Conservation (phyloP, 306 rosid species). For the Ormosia semicastrata region DNA sequence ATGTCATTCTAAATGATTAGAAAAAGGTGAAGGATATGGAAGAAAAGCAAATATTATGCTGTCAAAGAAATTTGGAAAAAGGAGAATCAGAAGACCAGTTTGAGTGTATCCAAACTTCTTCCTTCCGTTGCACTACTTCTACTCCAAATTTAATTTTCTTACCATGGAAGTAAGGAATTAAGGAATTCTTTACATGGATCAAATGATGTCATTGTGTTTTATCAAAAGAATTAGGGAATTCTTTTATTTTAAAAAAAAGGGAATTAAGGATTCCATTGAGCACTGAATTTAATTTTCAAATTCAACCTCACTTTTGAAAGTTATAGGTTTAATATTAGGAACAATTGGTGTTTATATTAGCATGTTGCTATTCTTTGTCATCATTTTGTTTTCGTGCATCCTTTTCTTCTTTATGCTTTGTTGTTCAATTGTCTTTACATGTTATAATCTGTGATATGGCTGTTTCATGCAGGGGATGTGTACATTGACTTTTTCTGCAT, state of each 20-base stretch:
- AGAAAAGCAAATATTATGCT: neutral
- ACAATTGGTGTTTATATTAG: neutral
- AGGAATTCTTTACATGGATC: neutral
- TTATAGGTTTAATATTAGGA: neutral
- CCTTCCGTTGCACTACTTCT: conserved; percentile 8
- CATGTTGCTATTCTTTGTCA: conserved; percentile 2
- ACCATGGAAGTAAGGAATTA: neutral
- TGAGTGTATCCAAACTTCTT: conserved; percentile 7
- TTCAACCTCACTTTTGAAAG: neutral
- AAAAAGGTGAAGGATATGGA: conserved; percentile 18
- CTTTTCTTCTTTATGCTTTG: conserved; percentile 9
- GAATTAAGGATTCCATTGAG: neutral
- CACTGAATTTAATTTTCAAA: neutral
- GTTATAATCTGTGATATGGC: conserved; percentile 17
- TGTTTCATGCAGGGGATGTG: conserved; percentile 84
- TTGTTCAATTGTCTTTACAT: neutral
- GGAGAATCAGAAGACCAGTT: neutral
- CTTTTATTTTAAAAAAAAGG: neutral
- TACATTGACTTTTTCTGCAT: conserved; percentile 89
- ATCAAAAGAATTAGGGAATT: neutral
- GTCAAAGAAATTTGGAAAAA: neutral
- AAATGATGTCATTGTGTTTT: no score
- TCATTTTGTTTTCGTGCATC: conserved; percentile 2
- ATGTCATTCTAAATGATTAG: neutral
- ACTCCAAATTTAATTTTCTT: neutral